Percentiles rank a stretch among this genome's conserved stretches.
Conservation (phyloP, 2,329 filamentous ascomycete species). For the Niveomyces coronatus region DNA sequence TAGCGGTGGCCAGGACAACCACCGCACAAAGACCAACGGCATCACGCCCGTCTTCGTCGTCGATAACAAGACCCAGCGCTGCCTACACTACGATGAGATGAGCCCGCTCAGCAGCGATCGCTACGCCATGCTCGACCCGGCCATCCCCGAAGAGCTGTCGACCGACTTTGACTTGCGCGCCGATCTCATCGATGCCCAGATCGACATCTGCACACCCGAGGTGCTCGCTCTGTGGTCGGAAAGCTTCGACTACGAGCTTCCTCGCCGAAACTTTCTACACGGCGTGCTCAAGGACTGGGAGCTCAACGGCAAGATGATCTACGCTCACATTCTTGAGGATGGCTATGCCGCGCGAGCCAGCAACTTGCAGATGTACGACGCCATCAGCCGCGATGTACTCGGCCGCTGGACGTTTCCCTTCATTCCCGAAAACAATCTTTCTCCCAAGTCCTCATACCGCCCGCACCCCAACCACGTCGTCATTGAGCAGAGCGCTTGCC, state of each 20-base stretch:
- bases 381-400: conserved; percentile 78
- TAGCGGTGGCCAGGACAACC: conserved; percentile 57
- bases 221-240: conserved; percentile 93
- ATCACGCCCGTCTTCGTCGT: conserved; percentile 78
- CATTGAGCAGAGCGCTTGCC: conserved; percentile 65
- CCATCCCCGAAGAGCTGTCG: conserved; percentile 60
- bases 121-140: conserved; percentile 64
- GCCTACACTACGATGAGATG: conserved; percentile 91
- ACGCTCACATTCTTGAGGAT: conserved; percentile 73
- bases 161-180: conserved; percentile 71
- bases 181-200: conserved; percentile 86
- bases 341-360: conserved; percentile 80
- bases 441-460: conserved; percentile 67
- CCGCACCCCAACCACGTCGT: conserved; percentile 61
- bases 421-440: conserved; percentile 78
- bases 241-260: conserved; percentile 92
- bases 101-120: conserved; percentile 55
- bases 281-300: conserved; percentile 95
- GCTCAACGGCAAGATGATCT: conserved; percentile 92
- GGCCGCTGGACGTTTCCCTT: conserved; percentile 81
- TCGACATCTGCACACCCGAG: conserved; percentile 96
- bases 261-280: conserved; percentile 78
- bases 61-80: conserved; percentile 68
- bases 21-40: conserved; percentile 67
- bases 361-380: conserved; percentile 82